Evolutionary conservation across 2,329 filamentous ascomycete species (phyloP).

Genomic region (Colletotrichum spinosum): DNA sequence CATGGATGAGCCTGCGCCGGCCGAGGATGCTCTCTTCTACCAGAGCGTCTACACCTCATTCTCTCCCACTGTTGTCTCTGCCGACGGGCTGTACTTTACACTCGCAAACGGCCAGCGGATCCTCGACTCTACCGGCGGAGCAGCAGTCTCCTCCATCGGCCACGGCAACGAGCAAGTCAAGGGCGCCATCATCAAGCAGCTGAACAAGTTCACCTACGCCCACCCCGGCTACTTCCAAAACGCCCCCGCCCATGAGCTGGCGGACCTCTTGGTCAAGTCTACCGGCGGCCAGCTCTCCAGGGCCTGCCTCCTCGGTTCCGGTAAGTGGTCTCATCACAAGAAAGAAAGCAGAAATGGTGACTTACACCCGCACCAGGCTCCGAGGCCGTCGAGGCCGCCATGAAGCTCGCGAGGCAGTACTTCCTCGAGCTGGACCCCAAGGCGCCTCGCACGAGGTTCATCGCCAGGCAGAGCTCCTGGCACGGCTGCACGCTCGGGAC

Average conservation of each 20-base stretch:
- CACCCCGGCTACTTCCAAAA: constrained; percentile 57
- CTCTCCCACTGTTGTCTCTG: background rate
- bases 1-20: too few relatives aligned
- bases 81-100: background rate
- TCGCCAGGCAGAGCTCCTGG: constrained; percentile 75
- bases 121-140: constrained; percentile 76
- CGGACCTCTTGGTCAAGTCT: constrained; percentile 49
- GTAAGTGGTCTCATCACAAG: constrained; percentile 39
- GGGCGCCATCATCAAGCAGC: constrained; percentile 45
- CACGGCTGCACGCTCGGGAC: constrained; percentile 79
- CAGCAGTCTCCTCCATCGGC: constrained; percentile 74
- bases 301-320: constrained; percentile 53
- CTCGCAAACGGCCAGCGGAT: constrained; percentile 60
- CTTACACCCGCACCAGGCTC: constrained; percentile 55
- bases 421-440: constrained; percentile 55
- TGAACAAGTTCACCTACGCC: constrained; percentile 46
- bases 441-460: constrained; percentile 72
- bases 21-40: too few relatives aligned
- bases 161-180: constrained; percentile 68
- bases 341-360: background rate
- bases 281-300: constrained; percentile 51
- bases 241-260: constrained; percentile 52
- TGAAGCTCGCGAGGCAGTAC: constrained; percentile 64
- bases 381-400: constrained; percentile 59
- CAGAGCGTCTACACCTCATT: too few relatives aligned